Base-by-base conservation (phyloP, 179 eudicot genomes). In the Actinidia chinensis region DNA sequence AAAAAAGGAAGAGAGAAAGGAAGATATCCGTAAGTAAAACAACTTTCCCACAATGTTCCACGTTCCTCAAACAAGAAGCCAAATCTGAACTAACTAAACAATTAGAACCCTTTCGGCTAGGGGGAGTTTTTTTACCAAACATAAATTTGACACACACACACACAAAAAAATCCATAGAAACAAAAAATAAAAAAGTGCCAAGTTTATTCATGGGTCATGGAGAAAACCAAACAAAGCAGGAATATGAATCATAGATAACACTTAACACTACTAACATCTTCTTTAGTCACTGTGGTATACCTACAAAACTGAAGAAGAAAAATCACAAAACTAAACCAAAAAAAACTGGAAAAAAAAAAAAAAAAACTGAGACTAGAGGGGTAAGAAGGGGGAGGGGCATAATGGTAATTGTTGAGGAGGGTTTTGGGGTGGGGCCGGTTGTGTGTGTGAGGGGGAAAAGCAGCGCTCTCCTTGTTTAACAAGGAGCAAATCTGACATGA, bases 1-100 rank as follows among this genome's bases (percentile, higher is more conserved):
- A n/a, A n/a, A n/a, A n/a, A n/a, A n/a, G n/a, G n/a, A n/a, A n/a
- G n/a, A n/a, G n/a, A n/a, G n/a, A n/a, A n/a, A n/a, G n/a, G n/a
- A n/a, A n/a, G n/a, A n/a, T 36, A 77, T 89, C 93, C 83, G 86
- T 89, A 54, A 90, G 82, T 20, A 79, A 75, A 88, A 36, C 89
- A 81, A 90, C 90, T 85, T 90, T n/a, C n/a, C 93, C 12, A 90
- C 71, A 59, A 90, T 89, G 55, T 77, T 84, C 93, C 93, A 75
- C 88, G 84, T 36, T 86, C 86, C 75, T 84, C 92, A 89, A 90
- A 90, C 82, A 87, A 50, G 11, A 88, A 86, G 58, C 81, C 88
- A 77, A 77, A 90, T 74, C 92, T 89, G 82, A 71, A 8, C 63
- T 52, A 77, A 72, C 54, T 11, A 65, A 64, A 69, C 78, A 67